Evolutionary conservation across 163 green algal genomes (phyloP), one percentile per base, ranked within the genome.

Genomic region (Coccomyxa subellipsoidea): DNA sequence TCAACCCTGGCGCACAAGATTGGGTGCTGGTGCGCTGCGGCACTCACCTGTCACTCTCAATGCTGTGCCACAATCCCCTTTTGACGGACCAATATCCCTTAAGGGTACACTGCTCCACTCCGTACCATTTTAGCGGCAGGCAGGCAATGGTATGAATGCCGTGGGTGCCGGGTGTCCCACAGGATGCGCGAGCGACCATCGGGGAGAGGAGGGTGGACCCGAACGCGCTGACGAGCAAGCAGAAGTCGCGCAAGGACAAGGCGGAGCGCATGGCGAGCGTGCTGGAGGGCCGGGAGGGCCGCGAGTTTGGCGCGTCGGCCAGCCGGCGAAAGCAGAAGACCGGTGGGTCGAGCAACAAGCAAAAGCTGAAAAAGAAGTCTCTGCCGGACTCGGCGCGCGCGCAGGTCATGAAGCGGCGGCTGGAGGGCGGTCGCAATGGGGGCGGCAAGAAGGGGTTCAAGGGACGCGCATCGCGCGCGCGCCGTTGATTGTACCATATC

Each of bases 321-420:
- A 80, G 38, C 1, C 87, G 90, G 39, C 96, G 95, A 85, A 96
- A 98, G 90, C 87, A 95, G 72, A 98, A 98, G 93, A 94, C 90
- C 34, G 95, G 94, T 36, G 92, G 95, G 21, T 85, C 93, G 15
- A 94, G 85, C 80, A 97, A 99, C 86, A 88, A 87, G 34, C 87
- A 98, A 88, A 98, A 98, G 91, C 85, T 93, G 72, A 95, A 95
- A 81, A 84, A 80, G 32, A 99, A 98, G 92, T 82, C 85, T 27
- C 89, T 98, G 90, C 95, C 96, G 9, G 78, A 95, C 40, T 90
- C 88, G 38, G 96, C 94, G 39, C 89, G 93, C 40, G 71, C 80
- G n/a, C 72, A 37, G 53, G 69, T 81, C 25, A 83, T 86, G 21
- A 84, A 78, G 66, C 36, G 80, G 6, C 84, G 84, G 18, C 7